These are phyloP conservation scores for Chimonanthus praecox DNA, from an alignment of 164 flowering plant species.

Conservation along the genomic window DNA sequence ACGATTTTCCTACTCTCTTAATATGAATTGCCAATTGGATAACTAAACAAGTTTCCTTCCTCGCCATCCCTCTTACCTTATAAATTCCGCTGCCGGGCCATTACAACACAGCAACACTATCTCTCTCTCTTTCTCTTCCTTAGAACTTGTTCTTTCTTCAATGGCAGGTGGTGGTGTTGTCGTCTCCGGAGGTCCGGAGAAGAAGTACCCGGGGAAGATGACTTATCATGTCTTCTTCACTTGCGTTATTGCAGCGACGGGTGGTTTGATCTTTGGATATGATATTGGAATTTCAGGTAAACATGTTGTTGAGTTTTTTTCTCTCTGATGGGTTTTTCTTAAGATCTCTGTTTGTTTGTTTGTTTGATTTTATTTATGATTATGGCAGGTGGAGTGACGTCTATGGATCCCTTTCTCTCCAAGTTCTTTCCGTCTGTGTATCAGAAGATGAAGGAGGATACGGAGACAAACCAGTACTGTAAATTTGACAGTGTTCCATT, in stretches of 20 bases:
- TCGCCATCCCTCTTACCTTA: too few relatives aligned
- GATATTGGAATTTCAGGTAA: slow-evolving; percentile 76
- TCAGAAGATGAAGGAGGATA: not conserved
- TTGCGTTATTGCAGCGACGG: slow-evolving; percentile 66
- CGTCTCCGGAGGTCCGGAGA: slow-evolving; percentile 12
- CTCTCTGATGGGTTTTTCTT: not conserved
- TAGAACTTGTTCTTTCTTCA: not conserved
- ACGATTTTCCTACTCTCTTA: too few relatives aligned
- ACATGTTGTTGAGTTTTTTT: not conserved
- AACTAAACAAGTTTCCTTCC: too few relatives aligned
- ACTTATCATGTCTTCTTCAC: slow-evolving; percentile 40
- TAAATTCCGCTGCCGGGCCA: too few relatives aligned
- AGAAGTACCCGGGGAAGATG: slow-evolving; percentile 49
- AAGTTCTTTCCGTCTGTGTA: slow-evolving; percentile 21
- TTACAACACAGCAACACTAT: too few relatives aligned
- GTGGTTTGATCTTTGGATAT: slow-evolving; percentile 71
- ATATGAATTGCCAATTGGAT: too few relatives aligned
- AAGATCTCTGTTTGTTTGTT: not conserved
- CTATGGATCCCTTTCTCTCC: slow-evolving; percentile 22
- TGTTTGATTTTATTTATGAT: not conserved
- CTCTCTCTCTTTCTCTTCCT: not conserved
- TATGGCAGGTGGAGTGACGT: slow-evolving; percentile 22
- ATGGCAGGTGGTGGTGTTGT: slow-evolving; percentile 48
- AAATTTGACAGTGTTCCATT: slow-evolving; percentile 21
- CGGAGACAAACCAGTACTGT: slow-evolving; percentile 16